A percentile compares a stretch with the other conserved stretches of the same genome.
Evolutionary conservation across 768 basidiomycete genomes (phyloP).

Genomic region (Suillus americanus): DNA sequence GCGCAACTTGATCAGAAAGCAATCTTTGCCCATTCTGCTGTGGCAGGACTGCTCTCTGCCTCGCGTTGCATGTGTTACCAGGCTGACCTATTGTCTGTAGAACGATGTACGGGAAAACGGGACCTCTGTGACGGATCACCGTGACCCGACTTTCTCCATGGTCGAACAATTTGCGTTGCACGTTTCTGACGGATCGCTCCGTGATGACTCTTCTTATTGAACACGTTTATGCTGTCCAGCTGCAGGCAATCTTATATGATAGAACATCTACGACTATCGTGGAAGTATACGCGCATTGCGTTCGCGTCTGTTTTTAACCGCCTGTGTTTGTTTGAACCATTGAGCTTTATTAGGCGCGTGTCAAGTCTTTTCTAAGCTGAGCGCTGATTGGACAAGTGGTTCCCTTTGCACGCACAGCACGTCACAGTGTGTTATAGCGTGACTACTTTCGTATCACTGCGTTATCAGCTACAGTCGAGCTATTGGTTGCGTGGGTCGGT

Average conservation of each 20-base stretch:
- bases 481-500: not conserved
- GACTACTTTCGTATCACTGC: not conserved
- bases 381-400: not conserved
- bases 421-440: not conserved
- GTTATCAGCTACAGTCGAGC: slow-evolving; percentile 1
- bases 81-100: no score
- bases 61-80: not conserved
- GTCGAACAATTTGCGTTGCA: not conserved
- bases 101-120: not conserved
- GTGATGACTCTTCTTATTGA: slow-evolving; percentile 1
- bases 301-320: not conserved
- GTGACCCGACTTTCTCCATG: not conserved
- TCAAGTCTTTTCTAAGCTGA: not conserved
- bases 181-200: slow-evolving; percentile 1
- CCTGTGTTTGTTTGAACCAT: not conserved
- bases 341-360: not conserved
- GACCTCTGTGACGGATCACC: not conserved
- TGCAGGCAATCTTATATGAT: not conserved
- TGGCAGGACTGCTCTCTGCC: not conserved
- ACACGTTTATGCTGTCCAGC: not conserved
- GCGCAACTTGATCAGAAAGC: not conserved
- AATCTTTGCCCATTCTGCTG: not conserved
- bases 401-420: not conserved
- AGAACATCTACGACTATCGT: not conserved
- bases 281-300: not conserved